phyloP scores from a whole-genome alignment of 768 basidiomycete genomes.

The Termitomyces sp. region DNA sequence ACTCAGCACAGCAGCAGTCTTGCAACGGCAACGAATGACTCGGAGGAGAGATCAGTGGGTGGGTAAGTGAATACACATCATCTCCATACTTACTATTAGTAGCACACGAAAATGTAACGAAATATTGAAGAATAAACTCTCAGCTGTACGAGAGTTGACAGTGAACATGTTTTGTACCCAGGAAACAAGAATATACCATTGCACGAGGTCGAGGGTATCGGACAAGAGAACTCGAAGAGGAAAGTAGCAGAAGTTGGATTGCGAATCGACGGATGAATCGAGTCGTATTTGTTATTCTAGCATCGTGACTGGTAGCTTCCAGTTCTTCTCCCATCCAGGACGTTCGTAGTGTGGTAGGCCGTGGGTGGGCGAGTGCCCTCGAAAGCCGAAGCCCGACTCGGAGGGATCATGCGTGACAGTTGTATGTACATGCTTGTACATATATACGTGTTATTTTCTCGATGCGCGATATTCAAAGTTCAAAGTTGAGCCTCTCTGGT shows the following conservation, averaged over 20 bases:
- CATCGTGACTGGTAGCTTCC: neutral
- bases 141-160: neutral
- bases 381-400: no score
- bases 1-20: neutral
- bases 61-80: no score
- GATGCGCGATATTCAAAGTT: no score
- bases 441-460: constrained; percentile 27
- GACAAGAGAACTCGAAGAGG: no score
- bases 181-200: neutral
- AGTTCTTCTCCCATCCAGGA: no score
- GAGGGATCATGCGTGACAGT: no score
- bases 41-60: no score
- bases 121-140: neutral
- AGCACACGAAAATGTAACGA: no score
- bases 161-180: neutral
- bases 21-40: neutral
- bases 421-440: constrained; percentile 11
- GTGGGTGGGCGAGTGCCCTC: no score
- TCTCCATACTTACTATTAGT: no score
- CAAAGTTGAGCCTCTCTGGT: no score
- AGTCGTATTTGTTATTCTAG: neutral
- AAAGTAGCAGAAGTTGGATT: neutral
- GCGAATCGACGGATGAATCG: neutral
- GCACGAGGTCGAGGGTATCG: neutral
- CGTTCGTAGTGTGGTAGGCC: no score